Percentiles rank a stretch among this genome's conserved stretches.
These are phyloP conservation scores for Cladorrhinum samala DNA, from an alignment of 495 filamentous ascomycete genomes.

Conservation along the genomic window DNA sequence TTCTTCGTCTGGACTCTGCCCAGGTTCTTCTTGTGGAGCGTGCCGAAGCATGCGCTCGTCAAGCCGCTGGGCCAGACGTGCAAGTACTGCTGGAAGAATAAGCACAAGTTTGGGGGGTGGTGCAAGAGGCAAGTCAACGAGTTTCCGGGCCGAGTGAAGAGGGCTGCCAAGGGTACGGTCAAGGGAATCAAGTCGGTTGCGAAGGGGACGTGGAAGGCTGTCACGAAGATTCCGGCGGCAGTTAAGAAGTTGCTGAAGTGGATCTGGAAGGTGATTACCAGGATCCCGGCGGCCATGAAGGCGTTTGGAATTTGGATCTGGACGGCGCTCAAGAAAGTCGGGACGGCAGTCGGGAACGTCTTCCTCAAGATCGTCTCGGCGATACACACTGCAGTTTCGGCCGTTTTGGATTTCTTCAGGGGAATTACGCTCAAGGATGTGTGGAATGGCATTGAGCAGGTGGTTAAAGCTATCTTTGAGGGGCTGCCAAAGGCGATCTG, in stretches of 20 bases:
- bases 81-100: slow-evolving; percentile 26
- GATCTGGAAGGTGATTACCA: slow-evolving; percentile 20
- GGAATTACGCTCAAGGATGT: slow-evolving; percentile 34
- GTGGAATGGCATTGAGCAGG: slow-evolving; percentile 28
- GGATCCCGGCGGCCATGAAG: slow-evolving; percentile 27
- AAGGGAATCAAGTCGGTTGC: slow-evolving; percentile 16
- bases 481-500: slow-evolving; percentile 27
- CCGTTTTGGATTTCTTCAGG: slow-evolving; percentile 32
- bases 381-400: slow-evolving; percentile 31
- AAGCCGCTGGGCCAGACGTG: slow-evolving; percentile 8
- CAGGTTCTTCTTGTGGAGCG: slow-evolving; percentile 26
- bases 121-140: slow-evolving; percentile 15
- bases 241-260: slow-evolving; percentile 12
- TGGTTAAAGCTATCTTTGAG: slow-evolving; percentile 28
- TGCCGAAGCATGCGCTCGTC: slow-evolving; percentile 30
- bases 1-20: slow-evolving; percentile 27
- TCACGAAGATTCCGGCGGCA: slow-evolving; percentile 16
- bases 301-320: slow-evolving; percentile 27
- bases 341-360: slow-evolving; percentile 20
- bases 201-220: slow-evolving; percentile 15
- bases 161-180: slow-evolving; percentile 18
- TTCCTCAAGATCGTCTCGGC: slow-evolving; percentile 25
- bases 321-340: slow-evolving; percentile 23
- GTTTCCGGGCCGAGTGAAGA: slow-evolving; percentile 12
- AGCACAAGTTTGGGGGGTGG: slow-evolving; percentile 21